Percentiles rank a stretch among this genome's conserved stretches.
Conservation (phyloP, 2,329 filamentous ascomycete genomes). For the Ophiostoma tasmaniense region DNA sequence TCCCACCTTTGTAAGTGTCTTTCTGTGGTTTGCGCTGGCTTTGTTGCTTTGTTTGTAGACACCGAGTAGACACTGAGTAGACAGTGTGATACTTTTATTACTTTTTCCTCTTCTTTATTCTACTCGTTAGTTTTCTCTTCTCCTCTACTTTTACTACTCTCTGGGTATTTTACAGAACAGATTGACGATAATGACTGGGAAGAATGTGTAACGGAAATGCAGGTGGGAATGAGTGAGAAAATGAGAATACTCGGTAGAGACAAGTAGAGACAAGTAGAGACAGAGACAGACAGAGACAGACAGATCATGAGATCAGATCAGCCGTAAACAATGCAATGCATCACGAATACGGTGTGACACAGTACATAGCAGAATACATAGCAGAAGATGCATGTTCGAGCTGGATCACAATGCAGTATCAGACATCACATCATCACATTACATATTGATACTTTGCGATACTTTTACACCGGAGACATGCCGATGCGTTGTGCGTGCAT, state of each 20-base stretch:
- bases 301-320: constrained; percentile 3
- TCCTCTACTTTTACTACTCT: neutral
- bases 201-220: constrained; percentile 2
- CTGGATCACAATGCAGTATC: too few relatives aligned
- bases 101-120: too few relatives aligned
- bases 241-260: neutral
- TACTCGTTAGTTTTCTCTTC: too few relatives aligned
- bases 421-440: too few relatives aligned
- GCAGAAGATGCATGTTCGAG: neutral
- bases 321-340: neutral
- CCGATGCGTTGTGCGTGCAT: neutral
- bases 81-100: too few relatives aligned
- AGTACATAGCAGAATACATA: neutral
- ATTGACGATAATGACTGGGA: constrained; percentile 1
- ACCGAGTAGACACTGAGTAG: too few relatives aligned
- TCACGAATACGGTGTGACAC: neutral
- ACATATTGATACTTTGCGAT: neutral
- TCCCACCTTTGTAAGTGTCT: constrained; percentile 3
- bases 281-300: neutral
- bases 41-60: neutral
- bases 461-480: neutral
- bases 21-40: neutral
- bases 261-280: neutral
- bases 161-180: neutral
- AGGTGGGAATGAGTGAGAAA: neutral